Percentiles rank a stretch among this genome's conserved stretches.
Evolutionary conservation across 2,329 filamentous ascomycete genomes (phyloP).

Genomic region (Exserohilum rostratum): DNA sequence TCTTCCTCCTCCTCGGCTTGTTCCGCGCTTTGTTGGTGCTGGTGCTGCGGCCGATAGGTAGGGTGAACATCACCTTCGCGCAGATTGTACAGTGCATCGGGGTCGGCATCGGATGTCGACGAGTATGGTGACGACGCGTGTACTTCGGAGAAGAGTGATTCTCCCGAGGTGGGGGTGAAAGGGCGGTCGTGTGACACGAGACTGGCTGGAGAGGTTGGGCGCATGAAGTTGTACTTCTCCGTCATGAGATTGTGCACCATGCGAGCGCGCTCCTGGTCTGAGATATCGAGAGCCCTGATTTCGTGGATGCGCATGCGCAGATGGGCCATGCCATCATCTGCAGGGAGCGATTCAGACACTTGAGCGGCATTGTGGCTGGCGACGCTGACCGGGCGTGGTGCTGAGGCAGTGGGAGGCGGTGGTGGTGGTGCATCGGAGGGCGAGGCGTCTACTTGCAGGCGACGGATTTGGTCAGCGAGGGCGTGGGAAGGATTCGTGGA

Average conservation of each 20-base stretch:
- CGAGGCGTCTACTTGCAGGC: conserved; percentile 31
- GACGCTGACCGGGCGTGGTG: conserved; percentile 13
- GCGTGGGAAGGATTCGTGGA: conserved; percentile 39
- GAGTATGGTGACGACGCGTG: conserved; percentile 45
- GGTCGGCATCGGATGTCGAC: conserved; percentile 40
- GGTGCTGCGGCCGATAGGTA: conserved; percentile 32
- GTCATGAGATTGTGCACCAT: conserved; percentile 58
- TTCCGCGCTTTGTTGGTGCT: conserved; percentile 38
- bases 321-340: conserved; percentile 58
- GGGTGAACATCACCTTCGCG: conserved; percentile 41
- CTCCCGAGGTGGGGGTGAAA: conserved; percentile 45
- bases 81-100: conserved; percentile 45
- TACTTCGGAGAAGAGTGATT: conserved; percentile 43
- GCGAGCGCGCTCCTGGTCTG: conserved; percentile 57
- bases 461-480: conserved; percentile 36
- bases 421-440: conserved; percentile 32
- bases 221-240: conserved; percentile 51
- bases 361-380: conserved; percentile 30
- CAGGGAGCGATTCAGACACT: conserved; percentile 51
- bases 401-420: conserved; percentile 29
- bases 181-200: conserved; percentile 48
- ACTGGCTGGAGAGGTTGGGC: conserved; percentile 48
- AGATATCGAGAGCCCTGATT: conserved; percentile 52
- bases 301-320: conserved; percentile 56
- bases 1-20: conserved; percentile 56